Percentiles rank a stretch among this genome's conserved stretches.
phyloP scores from a whole-genome alignment of 208 protist species.

The Leishmania tarentolae region DNA sequence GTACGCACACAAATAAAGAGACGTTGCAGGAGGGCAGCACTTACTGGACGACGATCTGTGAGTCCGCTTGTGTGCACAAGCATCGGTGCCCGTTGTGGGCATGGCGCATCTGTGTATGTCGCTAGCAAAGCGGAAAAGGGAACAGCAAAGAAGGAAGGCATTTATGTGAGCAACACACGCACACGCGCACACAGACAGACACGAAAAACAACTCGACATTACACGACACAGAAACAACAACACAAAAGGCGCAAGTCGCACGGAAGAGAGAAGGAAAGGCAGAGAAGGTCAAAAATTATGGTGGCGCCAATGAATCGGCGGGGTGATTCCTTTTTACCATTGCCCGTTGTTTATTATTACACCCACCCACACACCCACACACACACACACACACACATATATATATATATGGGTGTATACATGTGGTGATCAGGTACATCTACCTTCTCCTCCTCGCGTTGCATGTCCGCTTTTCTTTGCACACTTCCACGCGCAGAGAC shows the following conservation, averaged over 20 bases:
- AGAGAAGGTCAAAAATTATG: slow-evolving; percentile 14
- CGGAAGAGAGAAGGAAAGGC: slow-evolving; percentile 16
- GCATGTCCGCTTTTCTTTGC: too few relatives aligned
- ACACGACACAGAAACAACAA: neutral
- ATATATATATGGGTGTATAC: neutral
- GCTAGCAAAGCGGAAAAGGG: neutral
- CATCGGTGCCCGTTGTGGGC: neutral
- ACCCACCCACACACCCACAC: too few relatives aligned
- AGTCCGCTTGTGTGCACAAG: neutral
- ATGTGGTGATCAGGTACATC: neutral
- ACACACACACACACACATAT: neutral
- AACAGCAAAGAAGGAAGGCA: neutral
- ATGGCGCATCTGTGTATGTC: too few relatives aligned
- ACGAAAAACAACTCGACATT: neutral
- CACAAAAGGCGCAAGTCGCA: neutral
- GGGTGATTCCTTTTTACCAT: too few relatives aligned
- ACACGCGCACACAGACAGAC: too few relatives aligned
- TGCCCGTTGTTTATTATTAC: neutral
- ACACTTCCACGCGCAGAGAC: too few relatives aligned
- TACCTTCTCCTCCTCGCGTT: neutral
- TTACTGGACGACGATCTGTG: neutral
- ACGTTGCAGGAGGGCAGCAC: neutral
- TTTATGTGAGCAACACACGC: neutral
- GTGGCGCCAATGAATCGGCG: neutral
- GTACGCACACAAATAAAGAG: neutral